Evolutionary conservation across 805 yeast species (phyloP).

Genomic region (Candida vaughaniae): DNA sequence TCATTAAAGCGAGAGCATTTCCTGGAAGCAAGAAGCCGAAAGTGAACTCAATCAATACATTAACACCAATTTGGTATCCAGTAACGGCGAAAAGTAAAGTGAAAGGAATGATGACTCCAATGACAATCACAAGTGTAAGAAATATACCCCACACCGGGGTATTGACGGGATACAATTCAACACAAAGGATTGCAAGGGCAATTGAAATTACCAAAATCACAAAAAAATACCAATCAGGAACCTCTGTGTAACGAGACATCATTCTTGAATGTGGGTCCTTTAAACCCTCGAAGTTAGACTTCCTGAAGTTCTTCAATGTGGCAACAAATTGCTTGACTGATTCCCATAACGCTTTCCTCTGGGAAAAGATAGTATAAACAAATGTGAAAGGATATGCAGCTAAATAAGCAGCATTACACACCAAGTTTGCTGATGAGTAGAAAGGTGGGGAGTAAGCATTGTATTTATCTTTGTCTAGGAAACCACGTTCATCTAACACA

Average conservation of each 20-base stretch:
- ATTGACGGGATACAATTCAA: constrained; percentile 28
- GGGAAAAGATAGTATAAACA: constrained; percentile 35
- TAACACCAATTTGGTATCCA: constrained; percentile 29
- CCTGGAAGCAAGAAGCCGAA: constrained; percentile 37
- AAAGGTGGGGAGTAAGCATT: constrained; percentile 26
- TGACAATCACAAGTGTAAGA: constrained; percentile 17
- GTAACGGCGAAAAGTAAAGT: constrained; percentile 25
- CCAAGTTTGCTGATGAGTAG: constrained; percentile 27
- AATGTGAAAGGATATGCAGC: constrained; percentile 31
- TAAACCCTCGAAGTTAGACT: constrained; percentile 29
- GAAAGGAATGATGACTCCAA: constrained; percentile 30
- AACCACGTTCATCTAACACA: constrained; percentile 38
- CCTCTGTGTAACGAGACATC: constrained; percentile 32
- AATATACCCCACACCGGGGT: constrained; percentile 37
- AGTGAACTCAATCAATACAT: constrained; percentile 34
- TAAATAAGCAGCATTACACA: constrained; percentile 25
- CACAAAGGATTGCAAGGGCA: constrained; percentile 29
- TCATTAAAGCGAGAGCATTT: constrained; percentile 33
- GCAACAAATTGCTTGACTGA: constrained; percentile 9
- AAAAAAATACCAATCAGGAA: constrained; percentile 30
- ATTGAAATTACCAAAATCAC: constrained; percentile 24
- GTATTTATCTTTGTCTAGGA: constrained; percentile 21
- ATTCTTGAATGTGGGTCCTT: constrained; percentile 29
- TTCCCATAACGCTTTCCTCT: constrained; percentile 24
- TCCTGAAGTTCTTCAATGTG: constrained; percentile 36